Conservation (phyloP, 225 moss, liverwort and hornwort genomes). For the Bryoerythrophyllum caledonicum region DNA sequence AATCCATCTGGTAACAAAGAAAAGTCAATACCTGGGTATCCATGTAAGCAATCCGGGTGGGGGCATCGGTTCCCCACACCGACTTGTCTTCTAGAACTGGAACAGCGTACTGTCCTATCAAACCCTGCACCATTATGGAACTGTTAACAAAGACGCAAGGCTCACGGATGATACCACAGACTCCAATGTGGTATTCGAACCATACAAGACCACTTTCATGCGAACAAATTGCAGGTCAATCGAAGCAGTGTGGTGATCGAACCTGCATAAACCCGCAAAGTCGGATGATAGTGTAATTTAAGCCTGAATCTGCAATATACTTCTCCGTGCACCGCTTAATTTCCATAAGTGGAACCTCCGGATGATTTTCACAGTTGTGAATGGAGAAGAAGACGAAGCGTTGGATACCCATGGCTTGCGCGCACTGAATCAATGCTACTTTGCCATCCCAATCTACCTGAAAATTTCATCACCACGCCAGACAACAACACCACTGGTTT, state of each 20-base stretch:
- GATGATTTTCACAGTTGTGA: slow-evolving; percentile 86
- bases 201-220: background rate
- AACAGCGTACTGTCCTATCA: slow-evolving; percentile 86
- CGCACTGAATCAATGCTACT: slow-evolving; percentile 86
- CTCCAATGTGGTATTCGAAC: background rate
- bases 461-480: slow-evolving; percentile 17
- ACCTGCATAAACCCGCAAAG: slow-evolving; percentile 91
- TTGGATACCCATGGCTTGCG: slow-evolving; percentile 87
- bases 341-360: slow-evolving; percentile 87
- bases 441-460: slow-evolving; percentile 95
- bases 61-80: slow-evolving; percentile 90
- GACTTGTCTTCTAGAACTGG: slow-evolving; percentile 84
- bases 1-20: background rate
- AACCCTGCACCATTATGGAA: slow-evolving; percentile 48
- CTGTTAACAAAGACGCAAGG: background rate
- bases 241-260: background rate
- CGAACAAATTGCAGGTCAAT: background rate
- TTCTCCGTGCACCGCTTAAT: slow-evolving; percentile 88
- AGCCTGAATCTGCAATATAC: slow-evolving; percentile 69
- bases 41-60: slow-evolving; percentile 85
- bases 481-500: background rate
- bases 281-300: slow-evolving; percentile 77
- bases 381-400: slow-evolving; percentile 82
- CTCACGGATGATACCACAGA: background rate
- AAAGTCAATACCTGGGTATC: slow-evolving; percentile 66